A percentile compares a stretch with the other conserved stretches of the same genome.
Evolutionary conservation across 306 rosid genomes (phyloP).

Genomic region (Prunus kanzakura): DNA sequence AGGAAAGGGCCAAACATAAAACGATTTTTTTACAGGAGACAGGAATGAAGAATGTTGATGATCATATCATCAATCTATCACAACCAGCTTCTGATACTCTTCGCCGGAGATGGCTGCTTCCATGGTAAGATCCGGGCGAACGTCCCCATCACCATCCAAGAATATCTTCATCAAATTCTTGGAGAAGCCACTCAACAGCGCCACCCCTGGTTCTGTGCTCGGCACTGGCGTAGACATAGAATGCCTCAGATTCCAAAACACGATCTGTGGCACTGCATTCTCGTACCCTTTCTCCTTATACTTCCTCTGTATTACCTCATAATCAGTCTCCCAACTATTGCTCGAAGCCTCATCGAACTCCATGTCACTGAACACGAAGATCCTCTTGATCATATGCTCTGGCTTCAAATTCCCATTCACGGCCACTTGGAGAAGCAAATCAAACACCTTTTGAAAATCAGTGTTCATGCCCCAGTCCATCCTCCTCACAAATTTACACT

Average conservation of each 20-base stretch:
- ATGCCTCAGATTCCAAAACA: constrained; percentile 67
- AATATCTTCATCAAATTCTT: constrained; percentile 60
- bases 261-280: constrained; percentile 25
- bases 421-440: constrained; percentile 31
- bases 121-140: constrained; percentile 32
- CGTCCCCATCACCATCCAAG: constrained; percentile 36
- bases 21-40: too few relatives aligned
- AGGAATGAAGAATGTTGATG: not conserved
- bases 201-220: constrained; percentile 47
- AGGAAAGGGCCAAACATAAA: too few relatives aligned
- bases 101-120: constrained; percentile 48
- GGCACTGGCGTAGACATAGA: constrained; percentile 53
- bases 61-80: constrained; percentile 28
- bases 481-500: too few relatives aligned
- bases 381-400: constrained; percentile 16
- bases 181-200: constrained; percentile 64
- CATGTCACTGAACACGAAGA: constrained; percentile 26
- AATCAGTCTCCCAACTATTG: constrained; percentile 59
- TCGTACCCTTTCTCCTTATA: not conserved
- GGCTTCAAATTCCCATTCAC: constrained; percentile 27
- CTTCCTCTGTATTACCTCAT: constrained; percentile 50
- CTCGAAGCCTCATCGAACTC: constrained; percentile 35
- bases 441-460: constrained; percentile 41
- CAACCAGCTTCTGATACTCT: constrained; percentile 40
- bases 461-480: constrained; percentile 6